Percentiles rank a stretch among this genome's conserved stretches.
Conservation (phyloP, 345 rosid genomes). For the Anastatica hierochuntica region DNA sequence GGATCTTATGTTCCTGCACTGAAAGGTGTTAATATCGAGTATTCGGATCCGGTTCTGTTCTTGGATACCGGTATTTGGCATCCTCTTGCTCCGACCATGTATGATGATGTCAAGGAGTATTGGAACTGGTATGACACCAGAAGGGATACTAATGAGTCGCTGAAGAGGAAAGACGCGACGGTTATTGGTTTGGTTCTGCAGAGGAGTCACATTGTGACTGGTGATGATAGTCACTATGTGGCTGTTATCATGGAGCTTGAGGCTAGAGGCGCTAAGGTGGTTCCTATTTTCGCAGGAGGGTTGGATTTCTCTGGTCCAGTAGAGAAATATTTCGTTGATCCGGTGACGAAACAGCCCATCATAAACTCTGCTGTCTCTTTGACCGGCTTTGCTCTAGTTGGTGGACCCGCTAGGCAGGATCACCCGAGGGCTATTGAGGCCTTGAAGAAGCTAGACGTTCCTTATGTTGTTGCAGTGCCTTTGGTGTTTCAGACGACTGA, state of each 20-base stretch:
- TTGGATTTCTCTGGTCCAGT: slow-evolving; percentile 92
- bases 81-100: slow-evolving; percentile 92
- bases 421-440: slow-evolving; percentile 96
- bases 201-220: slow-evolving; percentile 98
- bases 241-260: slow-evolving; percentile 99
- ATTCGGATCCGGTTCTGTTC: slow-evolving; percentile 85
- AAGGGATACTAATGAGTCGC: slow-evolving; percentile 63
- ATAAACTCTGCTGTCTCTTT: slow-evolving; percentile 69
- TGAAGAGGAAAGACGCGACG: slow-evolving; percentile 59
- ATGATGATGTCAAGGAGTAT: slow-evolving; percentile 90
- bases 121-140: slow-evolving; percentile 91
- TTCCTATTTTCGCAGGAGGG: slow-evolving; percentile 90
- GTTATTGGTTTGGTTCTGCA: slow-evolving; percentile 75
- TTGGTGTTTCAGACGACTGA: slow-evolving; percentile 97
- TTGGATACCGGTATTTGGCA: slow-evolving; percentile 95
- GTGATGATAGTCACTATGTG: slow-evolving; percentile 91
- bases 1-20: slow-evolving; percentile 83
- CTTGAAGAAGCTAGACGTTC: slow-evolving; percentile 81
- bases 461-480: slow-evolving; percentile 87
- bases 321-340: slow-evolving; percentile 66
- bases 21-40: slow-evolving; percentile 62
- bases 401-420: slow-evolving; percentile 99
- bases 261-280: slow-evolving; percentile 92
- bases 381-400: slow-evolving; percentile 96
- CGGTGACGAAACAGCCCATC: slow-evolving; percentile 53